Base-by-base conservation (phyloP, 2,329 filamentous ascomycete species). In the Venturia oleaginea region DNA sequence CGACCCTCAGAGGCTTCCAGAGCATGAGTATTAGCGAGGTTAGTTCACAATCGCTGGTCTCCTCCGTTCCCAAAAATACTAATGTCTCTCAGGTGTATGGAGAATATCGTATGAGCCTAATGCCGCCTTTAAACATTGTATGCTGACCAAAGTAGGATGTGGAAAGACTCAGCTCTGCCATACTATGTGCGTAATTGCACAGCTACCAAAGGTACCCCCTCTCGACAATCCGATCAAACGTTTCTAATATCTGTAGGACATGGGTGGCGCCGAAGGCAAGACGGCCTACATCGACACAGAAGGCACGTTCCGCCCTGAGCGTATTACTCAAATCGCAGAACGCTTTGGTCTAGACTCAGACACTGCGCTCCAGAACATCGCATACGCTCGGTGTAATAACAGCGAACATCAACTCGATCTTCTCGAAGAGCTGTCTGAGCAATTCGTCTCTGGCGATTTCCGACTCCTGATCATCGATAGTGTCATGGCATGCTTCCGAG, bases 121-220 rank as follows among this genome's bases (percentile, higher is more conserved):
- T 4, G 19, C 19, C 37, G 15, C 51, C 24, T 34, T n/a, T 1
- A 0, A 2, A 32, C 51, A 57, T 11, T n/a, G 10, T 15, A 37
- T 22, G 42, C 59, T 60, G 6, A 55, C 27, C 17, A 19, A 60
- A n/a, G 4, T 19, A 79, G 77, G 77, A 67, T 89, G 86, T 71
- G 86, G 86, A 66, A 89, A 89, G 75, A 88, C 86, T 22, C 86
- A 89, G 71, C 77, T 89, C 34, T 85, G 83, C 4, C 86, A 88
- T 71, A 89, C 86, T 5, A 84, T 88, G 80, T 84, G 84, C 51
- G 86, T 89, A 42, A 80, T 86, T 63, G 83, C 85, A 38, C 84
- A 83, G 70, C 74, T 83, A 48, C 81, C 81, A 19, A 81, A 78
- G 70, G 75, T 76, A 46, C 32, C 11, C 42, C 30, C 24, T n/a